Base-by-base conservation (phyloP, 768 basidiomycete species). In the Serendipita sp. region DNA sequence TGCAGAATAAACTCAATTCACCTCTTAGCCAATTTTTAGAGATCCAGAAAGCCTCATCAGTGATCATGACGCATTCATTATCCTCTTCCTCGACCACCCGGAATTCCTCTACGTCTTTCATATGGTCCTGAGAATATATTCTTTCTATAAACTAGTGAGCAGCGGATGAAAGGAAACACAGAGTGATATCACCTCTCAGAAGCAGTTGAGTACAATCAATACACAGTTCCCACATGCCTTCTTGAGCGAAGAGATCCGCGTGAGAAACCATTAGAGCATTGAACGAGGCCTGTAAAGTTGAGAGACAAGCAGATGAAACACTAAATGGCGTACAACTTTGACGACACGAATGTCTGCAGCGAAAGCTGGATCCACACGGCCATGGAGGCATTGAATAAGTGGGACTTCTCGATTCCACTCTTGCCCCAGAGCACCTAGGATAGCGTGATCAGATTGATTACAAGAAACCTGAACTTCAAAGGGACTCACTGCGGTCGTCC, bases 1-100 rank as follows among this genome's bases (percentile, higher is more conserved):
- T 23, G 23, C 23, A 23, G 23, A 23, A 23, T 23, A 64, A 44
- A 67, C 15, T 35, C 46, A 48, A 65, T 72, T 15, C 65, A 86
- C 89, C 89, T 80, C 80, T 86, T 2, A 87, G 72, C 91, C 91
- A 92, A 3, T 74, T 72, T 70, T 85, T 89, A 0, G 90, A 91
- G 70, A 91, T 82, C 85, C 85, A 89, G 71, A 78, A 85, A 15
- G 68, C 67, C 15, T 73, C 72, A 64, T 80, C 80, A 11, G 75
- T 74, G 3, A 23, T 74, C 74, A 8, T 30, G 13, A 11, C 52
- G 11, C 11, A 46, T 46, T 54, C 52, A 30, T 11, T 54, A 11
- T 54, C 52, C 10, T 16, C 52, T 30, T 15, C 13, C 28, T 77
- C 73, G 32, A 78, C 75, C 44, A 77, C 76, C 89, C 84, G 65